Percentiles rank a stretch among this genome's conserved stretches.
phyloP scores from a whole-genome alignment of 1,284 basidiomycete genomes.

The Boletus mariae region DNA sequence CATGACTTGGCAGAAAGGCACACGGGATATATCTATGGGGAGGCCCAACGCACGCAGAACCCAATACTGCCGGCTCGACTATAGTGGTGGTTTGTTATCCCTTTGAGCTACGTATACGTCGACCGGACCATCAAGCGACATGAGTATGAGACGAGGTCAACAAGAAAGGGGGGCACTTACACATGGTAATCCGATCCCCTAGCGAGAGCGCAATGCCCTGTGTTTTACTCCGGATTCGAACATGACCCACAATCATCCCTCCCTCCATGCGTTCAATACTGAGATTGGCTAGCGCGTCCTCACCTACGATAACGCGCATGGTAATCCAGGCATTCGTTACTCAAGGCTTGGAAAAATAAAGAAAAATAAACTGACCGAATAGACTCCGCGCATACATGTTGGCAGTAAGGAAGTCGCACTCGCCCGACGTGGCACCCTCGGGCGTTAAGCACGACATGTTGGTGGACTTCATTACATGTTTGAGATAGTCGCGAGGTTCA shows the following conservation, averaged over 20 bases:
- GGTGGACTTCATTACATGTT: conserved; percentile 79
- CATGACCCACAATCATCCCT: conserved; percentile 84
- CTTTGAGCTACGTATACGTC: conserved; percentile 44
- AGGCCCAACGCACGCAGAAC: neutral
- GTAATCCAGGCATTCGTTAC: neutral
- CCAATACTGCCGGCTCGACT: neutral
- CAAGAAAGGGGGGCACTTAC: conserved; percentile 39
- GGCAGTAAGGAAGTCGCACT: conserved; percentile 81
- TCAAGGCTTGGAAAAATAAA: too few relatives aligned
- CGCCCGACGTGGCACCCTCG: conserved; percentile 75
- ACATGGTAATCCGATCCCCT: conserved; percentile 90
- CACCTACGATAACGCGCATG: conserved; percentile 46
- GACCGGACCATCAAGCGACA: neutral
- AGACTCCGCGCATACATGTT: conserved; percentile 80
- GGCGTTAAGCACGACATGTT: conserved; percentile 88
- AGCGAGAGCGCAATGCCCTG: conserved; percentile 93
- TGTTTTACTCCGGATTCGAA: conserved; percentile 90
- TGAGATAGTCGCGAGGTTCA: conserved; percentile 70
- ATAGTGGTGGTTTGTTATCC: conserved; percentile 52
- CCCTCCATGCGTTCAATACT: conserved; percentile 87
- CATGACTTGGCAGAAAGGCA: neutral
- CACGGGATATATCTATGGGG: neutral
- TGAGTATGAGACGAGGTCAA: neutral
- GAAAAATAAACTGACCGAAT: conserved; percentile 51
- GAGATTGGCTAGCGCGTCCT: conserved; percentile 95